Conservation (phyloP, 495 filamentous ascomycete genomes). For the Xylaria sp. region DNA sequence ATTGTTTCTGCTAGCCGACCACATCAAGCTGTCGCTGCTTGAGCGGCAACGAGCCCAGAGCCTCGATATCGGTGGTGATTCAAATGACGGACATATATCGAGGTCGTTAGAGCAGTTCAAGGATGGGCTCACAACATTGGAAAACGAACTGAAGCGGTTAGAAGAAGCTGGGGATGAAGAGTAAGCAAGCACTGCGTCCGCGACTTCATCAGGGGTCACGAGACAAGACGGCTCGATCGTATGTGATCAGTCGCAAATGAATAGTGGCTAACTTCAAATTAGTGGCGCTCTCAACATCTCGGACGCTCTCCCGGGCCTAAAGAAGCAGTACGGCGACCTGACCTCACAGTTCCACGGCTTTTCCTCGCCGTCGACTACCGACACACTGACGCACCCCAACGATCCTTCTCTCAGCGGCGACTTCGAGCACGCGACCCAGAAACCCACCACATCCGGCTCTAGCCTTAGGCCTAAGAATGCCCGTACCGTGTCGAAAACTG, state of each 20-base stretch:
- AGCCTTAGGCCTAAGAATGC: slow-evolving; percentile 35
- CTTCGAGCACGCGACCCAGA: slow-evolving; percentile 67
- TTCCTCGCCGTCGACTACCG: slow-evolving; percentile 54
- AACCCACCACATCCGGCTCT: slow-evolving; percentile 50
- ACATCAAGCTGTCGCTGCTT: slow-evolving; percentile 79
- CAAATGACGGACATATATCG: slow-evolving; percentile 89
- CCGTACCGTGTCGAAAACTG: slow-evolving; percentile 67
- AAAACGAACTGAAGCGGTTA: slow-evolving; percentile 68
- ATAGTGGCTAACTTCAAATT: slow-evolving; percentile 27
- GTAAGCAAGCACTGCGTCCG: slow-evolving; percentile 42
- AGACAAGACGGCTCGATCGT: not conserved
- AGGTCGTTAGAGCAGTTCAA: slow-evolving; percentile 84
- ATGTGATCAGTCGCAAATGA: not conserved
- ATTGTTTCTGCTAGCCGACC: slow-evolving; percentile 76
- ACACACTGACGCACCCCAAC: slow-evolving; percentile 67
- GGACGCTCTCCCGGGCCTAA: slow-evolving; percentile 59
- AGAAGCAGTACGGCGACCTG: slow-evolving; percentile 65
- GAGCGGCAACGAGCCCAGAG: slow-evolving; percentile 91
- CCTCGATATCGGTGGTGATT: slow-evolving; percentile 77
- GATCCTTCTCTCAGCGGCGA: slow-evolving; percentile 69
- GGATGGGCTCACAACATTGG: slow-evolving; percentile 79
- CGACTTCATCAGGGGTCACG: slow-evolving; percentile 12
- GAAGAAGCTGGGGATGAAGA: slow-evolving; percentile 65
- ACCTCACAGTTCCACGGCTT: slow-evolving; percentile 67
- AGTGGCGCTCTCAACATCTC: slow-evolving; percentile 55